Conservation (phyloP, 2,329 filamentous ascomycete species). For the Aschersonia sp. region DNA sequence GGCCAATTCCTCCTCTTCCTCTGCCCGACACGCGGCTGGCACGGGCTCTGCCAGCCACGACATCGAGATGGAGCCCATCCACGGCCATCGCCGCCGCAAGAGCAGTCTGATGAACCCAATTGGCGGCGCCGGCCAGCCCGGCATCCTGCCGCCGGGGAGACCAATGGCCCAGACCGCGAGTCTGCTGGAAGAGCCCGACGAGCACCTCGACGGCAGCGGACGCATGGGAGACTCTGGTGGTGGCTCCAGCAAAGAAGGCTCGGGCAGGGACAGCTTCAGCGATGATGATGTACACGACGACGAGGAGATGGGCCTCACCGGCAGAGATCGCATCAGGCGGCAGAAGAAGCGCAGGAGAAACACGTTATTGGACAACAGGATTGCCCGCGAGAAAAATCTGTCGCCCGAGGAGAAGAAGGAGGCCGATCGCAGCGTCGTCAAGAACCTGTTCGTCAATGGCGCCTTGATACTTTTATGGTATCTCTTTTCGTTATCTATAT, state of each 20-base stretch:
- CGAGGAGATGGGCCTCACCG: slow-evolving; percentile 77
- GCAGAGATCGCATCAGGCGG: slow-evolving; percentile 54
- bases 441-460: slow-evolving; percentile 57
- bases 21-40: slow-evolving; percentile 4
- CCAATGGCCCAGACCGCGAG: slow-evolving; percentile 5
- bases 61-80: slow-evolving; percentile 42
- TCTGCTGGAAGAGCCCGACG: slow-evolving; percentile 27
- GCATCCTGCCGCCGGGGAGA: slow-evolving; percentile 8
- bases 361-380: slow-evolving; percentile 54
- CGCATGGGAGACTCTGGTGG: slow-evolving; percentile 1
- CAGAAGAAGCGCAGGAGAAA: slow-evolving; percentile 52
- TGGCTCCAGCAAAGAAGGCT: slow-evolving; percentile 12
- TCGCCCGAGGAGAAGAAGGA: slow-evolving; percentile 61
- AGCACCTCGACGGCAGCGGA: slow-evolving; percentile 13
- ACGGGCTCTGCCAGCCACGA: slow-evolving; percentile 15
- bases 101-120: slow-evolving; percentile 36
- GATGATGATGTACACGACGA: slow-evolving; percentile 70
- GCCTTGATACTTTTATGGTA: slow-evolving; percentile 78
- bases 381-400: slow-evolving; percentile 43
- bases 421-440: slow-evolving; percentile 60
- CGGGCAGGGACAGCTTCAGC: slow-evolving; percentile 41
- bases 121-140: slow-evolving; percentile 9
- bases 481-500: slow-evolving; percentile 83
- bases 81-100: slow-evolving; percentile 38
- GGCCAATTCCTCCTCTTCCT: slow-evolving; percentile 5